Evolutionary conservation across 2,329 filamentous ascomycete species (phyloP), one percentile per base, ranked within the genome.

Genomic region (Epicoccum nigrum): DNA sequence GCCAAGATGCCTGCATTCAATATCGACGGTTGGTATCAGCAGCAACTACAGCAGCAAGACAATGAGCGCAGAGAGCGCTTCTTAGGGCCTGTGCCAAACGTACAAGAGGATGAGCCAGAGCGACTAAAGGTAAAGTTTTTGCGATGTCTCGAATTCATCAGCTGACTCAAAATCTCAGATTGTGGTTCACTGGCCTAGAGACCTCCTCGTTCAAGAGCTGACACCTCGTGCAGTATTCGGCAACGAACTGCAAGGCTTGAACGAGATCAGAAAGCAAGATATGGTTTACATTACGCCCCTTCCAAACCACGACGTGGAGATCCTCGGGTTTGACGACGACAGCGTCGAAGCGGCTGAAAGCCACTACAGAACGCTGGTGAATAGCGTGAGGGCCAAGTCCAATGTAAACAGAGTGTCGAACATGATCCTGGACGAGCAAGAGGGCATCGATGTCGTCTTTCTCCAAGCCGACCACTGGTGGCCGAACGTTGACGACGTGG

Each of bases 191-290:
- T 71, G 70, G 70, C 64, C 67, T 1, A 31, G 54, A 6, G 58
- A 67, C 15, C 49, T 69, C 1, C 28, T 35, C 20, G 49, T 51
- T n/a, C 12, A 54, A 6, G 21, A 46, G 1, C 39, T 64, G 11
- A 56, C 51, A 4, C 67, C 67, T n/a, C 54, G 59, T 21, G 58
- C 64, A 39, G 60, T 50, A 1, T 69, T 74, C 28, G 65, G 67
- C 5, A 54, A 56, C 42, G 64, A 62, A 28, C 58, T 71, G 2
- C 64, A 68, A 51, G 54, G 34, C 4, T 45, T 74, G 2, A 60
- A 73, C 28, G 33, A 48, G 2, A 64, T 73, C 19, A 55, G 70
- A 5, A 63, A 56, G 31, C 47, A 58, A 6, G 55, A 67, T 15
- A 49, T 64, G 41, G 69, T 71, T 1, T 73, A 48, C 47, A 69